These are phyloP conservation scores for Botrytis paeoniae DNA, from an alignment of 2,329 filamentous ascomycete genomes.

Conservation along the genomic window DNA sequence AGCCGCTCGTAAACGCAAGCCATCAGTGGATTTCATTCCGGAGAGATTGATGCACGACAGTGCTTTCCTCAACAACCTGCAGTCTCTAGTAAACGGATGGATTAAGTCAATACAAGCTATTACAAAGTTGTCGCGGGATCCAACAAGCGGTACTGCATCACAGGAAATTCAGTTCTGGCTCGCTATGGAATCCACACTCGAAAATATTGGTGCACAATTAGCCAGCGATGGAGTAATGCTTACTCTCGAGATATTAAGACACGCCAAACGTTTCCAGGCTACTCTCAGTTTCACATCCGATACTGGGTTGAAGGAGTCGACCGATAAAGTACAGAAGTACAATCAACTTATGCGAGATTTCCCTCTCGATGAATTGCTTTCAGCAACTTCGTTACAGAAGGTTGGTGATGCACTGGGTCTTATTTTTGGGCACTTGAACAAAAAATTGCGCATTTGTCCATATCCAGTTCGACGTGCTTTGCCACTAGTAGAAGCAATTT, in stretches of 20 bases:
- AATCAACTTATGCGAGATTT: constrained; percentile 99
- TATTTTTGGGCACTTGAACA: constrained; percentile 94
- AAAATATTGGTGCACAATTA: constrained; percentile 86
- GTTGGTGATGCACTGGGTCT: constrained; percentile 83
- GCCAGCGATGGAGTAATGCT: constrained; percentile 83
- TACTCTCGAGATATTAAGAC: constrained; percentile 91
- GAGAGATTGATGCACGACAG: constrained; percentile 77
- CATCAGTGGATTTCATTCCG: constrained; percentile 77
- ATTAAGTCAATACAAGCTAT: constrained; percentile 98
- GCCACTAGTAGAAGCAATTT: constrained; percentile 95
- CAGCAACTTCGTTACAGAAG: constrained; percentile 84
- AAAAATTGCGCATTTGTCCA: constrained; percentile 93
- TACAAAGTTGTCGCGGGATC: constrained; percentile 89
- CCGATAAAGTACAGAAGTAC: constrained; percentile 96
- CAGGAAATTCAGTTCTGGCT: constrained; percentile 99
- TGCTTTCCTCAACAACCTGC: constrained; percentile 87
- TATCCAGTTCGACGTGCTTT: constrained; percentile 91
- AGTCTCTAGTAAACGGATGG: constrained; percentile 93
- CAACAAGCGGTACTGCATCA: constrained; percentile 72
- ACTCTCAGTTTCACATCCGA: constrained; percentile 96
- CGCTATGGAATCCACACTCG: constrained; percentile 90
- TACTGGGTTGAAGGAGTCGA: constrained; percentile 92
- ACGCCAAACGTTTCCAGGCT: constrained; percentile 96
- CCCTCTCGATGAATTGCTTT: constrained; percentile 88
- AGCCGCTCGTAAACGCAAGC: constrained; percentile 60